phyloP scores from a whole-genome alignment of 192 early-diverging fungal species.

The Coemansia sp. region DNA sequence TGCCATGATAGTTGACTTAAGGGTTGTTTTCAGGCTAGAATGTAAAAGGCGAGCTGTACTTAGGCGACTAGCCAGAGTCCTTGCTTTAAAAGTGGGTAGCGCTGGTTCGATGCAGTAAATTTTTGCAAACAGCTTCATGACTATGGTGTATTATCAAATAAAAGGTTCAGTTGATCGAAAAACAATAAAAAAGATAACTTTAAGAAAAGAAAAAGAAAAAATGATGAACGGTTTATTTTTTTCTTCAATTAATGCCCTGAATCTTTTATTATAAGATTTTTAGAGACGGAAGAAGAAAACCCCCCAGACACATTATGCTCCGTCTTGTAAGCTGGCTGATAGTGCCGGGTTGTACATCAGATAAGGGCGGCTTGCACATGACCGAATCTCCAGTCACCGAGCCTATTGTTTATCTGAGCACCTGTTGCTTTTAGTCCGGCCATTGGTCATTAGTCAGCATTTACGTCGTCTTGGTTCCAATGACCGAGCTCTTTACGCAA shows the following conservation, averaged over 20 bases:
- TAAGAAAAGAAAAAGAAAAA: not conserved
- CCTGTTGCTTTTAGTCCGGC: not conserved
- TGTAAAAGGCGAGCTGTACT: not conserved
- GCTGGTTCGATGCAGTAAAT: not conserved
- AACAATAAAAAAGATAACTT: not conserved
- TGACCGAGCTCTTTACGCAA: slow-evolving; percentile 33
- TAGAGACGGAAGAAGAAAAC: not conserved
- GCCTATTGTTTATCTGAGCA: no score
- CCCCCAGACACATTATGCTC: no score
- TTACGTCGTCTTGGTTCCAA: slow-evolving; percentile 12
- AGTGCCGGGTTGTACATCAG: not conserved
- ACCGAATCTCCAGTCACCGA: not conserved
- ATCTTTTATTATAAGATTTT: not conserved
- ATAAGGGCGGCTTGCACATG: not conserved
- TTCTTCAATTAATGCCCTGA: not conserved
- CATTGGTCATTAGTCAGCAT: not conserved
- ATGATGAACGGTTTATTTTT: no score
- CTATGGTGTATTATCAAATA: not conserved
- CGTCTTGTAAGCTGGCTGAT: no score
- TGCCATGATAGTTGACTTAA: not conserved
- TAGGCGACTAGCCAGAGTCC: not conserved
- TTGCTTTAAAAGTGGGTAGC: not conserved
- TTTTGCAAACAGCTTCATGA: not conserved
- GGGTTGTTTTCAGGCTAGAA: not conserved
- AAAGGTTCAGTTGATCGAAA: not conserved